Evolutionary conservation across 768 basidiomycete genomes (phyloP), one percentile per base, ranked within the genome.

Genomic region (Pholiota molesta): DNA sequence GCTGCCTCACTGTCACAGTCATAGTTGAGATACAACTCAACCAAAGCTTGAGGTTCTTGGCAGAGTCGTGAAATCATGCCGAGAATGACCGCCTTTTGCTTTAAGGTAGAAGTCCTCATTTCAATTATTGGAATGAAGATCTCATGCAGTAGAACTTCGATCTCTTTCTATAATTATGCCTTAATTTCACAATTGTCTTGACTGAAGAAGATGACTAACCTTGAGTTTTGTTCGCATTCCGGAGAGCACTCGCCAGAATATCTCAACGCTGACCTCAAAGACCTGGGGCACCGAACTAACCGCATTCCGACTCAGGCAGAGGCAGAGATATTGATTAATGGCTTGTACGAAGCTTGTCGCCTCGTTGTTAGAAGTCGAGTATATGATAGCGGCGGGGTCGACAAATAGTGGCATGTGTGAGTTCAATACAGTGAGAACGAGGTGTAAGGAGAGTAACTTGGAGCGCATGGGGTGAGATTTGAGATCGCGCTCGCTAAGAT

Each of bases 111-210:
- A 9, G 92, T 99, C 72, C 90, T 88, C 95, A 99, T 98, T 77
- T 99, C 97, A 61, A 99, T 81, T 52, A 99, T 97, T 1, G 97
- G 97, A 59, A 99, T 88, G 79, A 99, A 99, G 64, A 99, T 99
- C 74, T 99, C 97, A 68, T 97, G 96, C 52, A 99, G 75, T n/a
- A 99, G 81, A 39, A 99, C 95, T 74, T 98, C 97, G 60, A 99
- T 98, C 75, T 99, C 97, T 91, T 98, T 97, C 97, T 98, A 72
- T 49, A 68, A 23, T 23, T 55, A 52, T 55, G 16, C 52, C 52
- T 61, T 40, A 59, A 52, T 29, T 61, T 26, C 21, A n/a, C 1
- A 58, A 71, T 26, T 8, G 17, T 51, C n/a, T 16, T 26, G 61
- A 51, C 40, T 52, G 49, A 21, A 8, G 5, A 49, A 13, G 31